Evolutionary conservation across 331 rosid species (phyloP), one percentile per base, ranked within the genome.

Genomic region (Malus hybrid): DNA sequence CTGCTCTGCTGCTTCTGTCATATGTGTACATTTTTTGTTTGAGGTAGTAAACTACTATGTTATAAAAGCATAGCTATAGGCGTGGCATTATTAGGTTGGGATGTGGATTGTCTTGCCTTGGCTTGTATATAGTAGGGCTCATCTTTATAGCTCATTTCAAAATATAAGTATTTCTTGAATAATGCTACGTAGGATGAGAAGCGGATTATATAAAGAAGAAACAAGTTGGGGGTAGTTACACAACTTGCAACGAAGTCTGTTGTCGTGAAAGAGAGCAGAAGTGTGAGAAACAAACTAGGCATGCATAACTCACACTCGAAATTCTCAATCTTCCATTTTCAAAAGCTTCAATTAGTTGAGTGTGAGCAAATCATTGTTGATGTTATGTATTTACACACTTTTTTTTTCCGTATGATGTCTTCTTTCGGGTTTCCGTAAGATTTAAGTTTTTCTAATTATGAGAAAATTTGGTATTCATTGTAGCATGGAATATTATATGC

Each of bases 401-500:
- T 16, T 31, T 14, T 16, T 20, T 10, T 8, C 24, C 24, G 24
- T 24, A 24, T 44, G 29, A 32, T 31, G 5, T 71, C 19, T 71
- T 54, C 50, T 54, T 69, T 69, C 27, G 75, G 62, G 57, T 19
- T 36, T 7, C 29, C 10, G 54, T 60, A 18, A 48, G 55, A 52
- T 78, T 78, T 19, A 68, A n/a, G 14, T 4, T 24, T 6, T 24
- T 6, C 44, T 18, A 54, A 22, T 66, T 28, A 44, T 33, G 10
- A 60, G 60, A 65, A n/a, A n/a, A 1, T 71, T 3, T 36, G 32
- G 19, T 54, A 18, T 28, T 67, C 29, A 79, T 82, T 87, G 86
- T 97, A 92, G 99, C 86, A 94, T 94, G 96, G 96, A 94, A 65
- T 87, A 92, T 83, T 92, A 94, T 86, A 84, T 88, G 90, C 76